phyloP scores from a whole-genome alignment of 2,329 filamentous ascomycete species.

The Beauveria caledonica region DNA sequence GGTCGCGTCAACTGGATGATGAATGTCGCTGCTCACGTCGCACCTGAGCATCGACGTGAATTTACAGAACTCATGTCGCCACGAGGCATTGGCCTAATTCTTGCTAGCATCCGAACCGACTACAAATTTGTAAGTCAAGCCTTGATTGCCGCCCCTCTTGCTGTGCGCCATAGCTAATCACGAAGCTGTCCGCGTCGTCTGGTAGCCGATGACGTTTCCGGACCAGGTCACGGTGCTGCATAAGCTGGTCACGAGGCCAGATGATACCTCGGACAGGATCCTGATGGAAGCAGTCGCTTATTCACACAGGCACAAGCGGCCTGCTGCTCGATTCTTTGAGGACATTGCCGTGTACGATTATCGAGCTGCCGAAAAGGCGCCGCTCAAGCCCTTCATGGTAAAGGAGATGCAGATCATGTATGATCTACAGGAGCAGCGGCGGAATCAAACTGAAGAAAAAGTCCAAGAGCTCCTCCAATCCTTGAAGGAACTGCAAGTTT shows the following conservation, averaged over 20 bases:
- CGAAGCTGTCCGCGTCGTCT: background rate
- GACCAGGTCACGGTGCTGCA: slow-evolving; percentile 80
- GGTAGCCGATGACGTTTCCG: slow-evolving; percentile 72
- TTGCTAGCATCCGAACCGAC: slow-evolving; percentile 71
- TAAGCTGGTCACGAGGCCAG: slow-evolving; percentile 53
- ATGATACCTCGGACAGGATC: slow-evolving; percentile 38
- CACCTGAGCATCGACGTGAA: slow-evolving; percentile 49
- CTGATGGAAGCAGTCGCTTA: slow-evolving; percentile 56
- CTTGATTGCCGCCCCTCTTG: no score
- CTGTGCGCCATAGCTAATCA: background rate
- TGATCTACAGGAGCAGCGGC: slow-evolving; percentile 23
- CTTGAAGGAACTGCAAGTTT: slow-evolving; percentile 13
- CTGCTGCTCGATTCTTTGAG: slow-evolving; percentile 67
- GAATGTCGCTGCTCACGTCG: slow-evolving; percentile 57
- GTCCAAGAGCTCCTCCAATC: slow-evolving; percentile 13
- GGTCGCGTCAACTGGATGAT: slow-evolving; percentile 70
- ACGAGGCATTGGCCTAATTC: slow-evolving; percentile 61
- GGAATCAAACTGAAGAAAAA: slow-evolving; percentile 13
- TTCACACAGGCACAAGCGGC: slow-evolving; percentile 64
- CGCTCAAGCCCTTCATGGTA: slow-evolving; percentile 33
- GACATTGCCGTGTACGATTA: slow-evolving; percentile 71
- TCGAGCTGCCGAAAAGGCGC: slow-evolving; percentile 25
- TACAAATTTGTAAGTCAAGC: slow-evolving; percentile 70
- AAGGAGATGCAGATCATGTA: slow-evolving; percentile 29
- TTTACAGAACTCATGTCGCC: slow-evolving; percentile 67